Evolutionary conservation across 495 filamentous ascomycete genomes (phyloP).

Genomic region (Sporormia fimetaria): DNA sequence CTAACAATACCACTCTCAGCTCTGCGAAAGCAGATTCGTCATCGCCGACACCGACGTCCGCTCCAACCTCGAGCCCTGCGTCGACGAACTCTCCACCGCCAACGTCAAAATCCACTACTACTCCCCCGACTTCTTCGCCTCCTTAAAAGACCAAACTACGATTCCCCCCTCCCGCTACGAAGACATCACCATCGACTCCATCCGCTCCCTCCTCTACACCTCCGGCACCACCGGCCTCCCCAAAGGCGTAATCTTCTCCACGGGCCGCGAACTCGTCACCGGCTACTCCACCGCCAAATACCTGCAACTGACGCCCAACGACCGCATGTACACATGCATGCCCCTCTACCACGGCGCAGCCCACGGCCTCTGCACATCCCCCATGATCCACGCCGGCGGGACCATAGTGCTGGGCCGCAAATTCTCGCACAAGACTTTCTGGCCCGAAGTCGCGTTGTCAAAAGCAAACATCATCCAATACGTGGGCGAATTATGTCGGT

Average conservation of each 20-base stretch:
- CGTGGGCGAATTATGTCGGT: constrained; percentile 34
- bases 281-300: constrained; percentile 11
- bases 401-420: constrained; percentile 22
- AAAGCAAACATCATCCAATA: constrained; percentile 32
- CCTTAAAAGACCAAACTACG: constrained; percentile 5
- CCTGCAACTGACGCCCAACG: constrained; percentile 14
- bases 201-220: constrained; percentile 25
- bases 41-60: constrained; percentile 28
- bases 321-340: constrained; percentile 25
- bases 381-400: constrained; percentile 19
- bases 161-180: constrained; percentile 13
- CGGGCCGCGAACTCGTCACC: constrained; percentile 25
- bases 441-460: constrained; percentile 28
- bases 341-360: constrained; percentile 27
- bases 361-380: constrained; percentile 20
- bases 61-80: constrained; percentile 27
- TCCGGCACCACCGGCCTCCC: constrained; percentile 43
- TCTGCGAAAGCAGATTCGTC: constrained; percentile 28
- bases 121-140: constrained; percentile 8
- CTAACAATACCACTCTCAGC: too few species aligned
- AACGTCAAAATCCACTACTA: constrained; percentile 23
- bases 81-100: constrained; percentile 21
- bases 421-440: constrained; percentile 29
- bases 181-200: constrained; percentile 4
- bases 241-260: constrained; percentile 35